phyloP scores from a whole-genome alignment of 2,329 filamentous ascomycete genomes.

The Ophiobolus disseminans region DNA sequence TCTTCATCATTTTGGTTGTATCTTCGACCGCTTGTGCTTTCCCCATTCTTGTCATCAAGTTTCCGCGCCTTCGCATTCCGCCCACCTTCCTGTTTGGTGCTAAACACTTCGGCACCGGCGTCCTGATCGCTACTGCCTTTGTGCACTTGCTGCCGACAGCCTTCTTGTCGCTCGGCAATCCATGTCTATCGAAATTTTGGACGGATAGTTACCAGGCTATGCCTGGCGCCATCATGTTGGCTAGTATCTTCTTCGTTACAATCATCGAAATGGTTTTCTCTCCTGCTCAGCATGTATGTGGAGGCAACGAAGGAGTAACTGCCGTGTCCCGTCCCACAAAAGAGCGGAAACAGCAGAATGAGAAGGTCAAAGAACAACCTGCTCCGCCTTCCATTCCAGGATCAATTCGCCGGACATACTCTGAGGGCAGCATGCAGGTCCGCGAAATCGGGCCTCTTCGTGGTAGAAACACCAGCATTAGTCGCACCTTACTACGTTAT shows the following conservation, averaged over 20 bases:
- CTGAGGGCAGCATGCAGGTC: slow-evolving; percentile 31
- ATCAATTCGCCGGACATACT: slow-evolving; percentile 24
- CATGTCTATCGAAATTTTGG: slow-evolving; percentile 64
- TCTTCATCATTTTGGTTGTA: slow-evolving; percentile 45
- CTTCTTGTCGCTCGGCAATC: slow-evolving; percentile 54
- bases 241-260: slow-evolving; percentile 66
- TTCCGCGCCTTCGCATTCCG: slow-evolving; percentile 66
- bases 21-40: slow-evolving; percentile 63
- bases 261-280: slow-evolving; percentile 67
- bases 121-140: slow-evolving; percentile 83
- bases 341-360: too few relatives aligned
- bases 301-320: slow-evolving; percentile 54
- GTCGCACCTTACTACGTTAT: slow-evolving; percentile 38
- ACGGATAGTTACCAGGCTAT: slow-evolving; percentile 65
- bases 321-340: slow-evolving; percentile 27
- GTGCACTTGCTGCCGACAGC: slow-evolving; percentile 73
- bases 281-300: slow-evolving; percentile 63
- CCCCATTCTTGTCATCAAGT: slow-evolving; percentile 65
- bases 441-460: slow-evolving; percentile 32
- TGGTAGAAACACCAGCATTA: slow-evolving; percentile 36
- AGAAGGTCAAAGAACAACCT: slow-evolving; percentile 2
- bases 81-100: slow-evolving; percentile 64
- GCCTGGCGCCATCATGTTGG: slow-evolving; percentile 69
- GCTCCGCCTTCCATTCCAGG: slow-evolving; percentile 10
- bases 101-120: slow-evolving; percentile 72